These are phyloP conservation scores for Plicaturopsis crispa DNA, from an alignment of 768 basidiomycete genomes.

Conservation along the genomic window DNA sequence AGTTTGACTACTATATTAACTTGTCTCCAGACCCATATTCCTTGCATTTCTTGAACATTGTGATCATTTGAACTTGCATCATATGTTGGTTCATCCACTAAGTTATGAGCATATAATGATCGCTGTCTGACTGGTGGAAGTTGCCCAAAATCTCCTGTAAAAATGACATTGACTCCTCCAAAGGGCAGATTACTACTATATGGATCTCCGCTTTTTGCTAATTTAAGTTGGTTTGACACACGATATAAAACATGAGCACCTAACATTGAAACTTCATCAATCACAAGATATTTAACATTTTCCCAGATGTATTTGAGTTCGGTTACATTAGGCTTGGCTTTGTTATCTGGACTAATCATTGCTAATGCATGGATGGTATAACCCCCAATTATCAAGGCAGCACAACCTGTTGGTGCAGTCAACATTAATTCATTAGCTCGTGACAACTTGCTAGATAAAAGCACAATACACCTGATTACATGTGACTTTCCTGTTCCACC, in stretches of 20 bases:
- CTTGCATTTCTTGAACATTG: slow-evolving; percentile 11
- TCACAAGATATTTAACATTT: slow-evolving; percentile 10
- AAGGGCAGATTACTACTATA: slow-evolving; percentile 10
- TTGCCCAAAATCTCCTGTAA: slow-evolving; percentile 22
- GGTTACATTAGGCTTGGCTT: slow-evolving; percentile 4
- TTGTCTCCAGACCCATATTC: neutral
- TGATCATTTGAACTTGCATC: slow-evolving; percentile 7
- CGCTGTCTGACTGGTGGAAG: slow-evolving; percentile 13
- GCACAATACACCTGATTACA: slow-evolving; percentile 14
- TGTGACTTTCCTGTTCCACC: slow-evolving; percentile 24
- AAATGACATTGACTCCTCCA: slow-evolving; percentile 24
- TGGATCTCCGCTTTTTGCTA: neutral
- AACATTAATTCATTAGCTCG: slow-evolving; percentile 8
- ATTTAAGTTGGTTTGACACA: slow-evolving; percentile 7
- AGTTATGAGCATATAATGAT: slow-evolving; percentile 11
- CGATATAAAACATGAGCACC: slow-evolving; percentile 13
- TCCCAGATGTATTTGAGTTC: slow-evolving; percentile 10
- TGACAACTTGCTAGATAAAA: slow-evolving; percentile 8
- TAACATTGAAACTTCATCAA: slow-evolving; percentile 16
- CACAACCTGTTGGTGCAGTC: slow-evolving; percentile 22
- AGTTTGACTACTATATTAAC: slow-evolving; percentile 7
- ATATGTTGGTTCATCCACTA: slow-evolving; percentile 5
- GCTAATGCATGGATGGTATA: slow-evolving; percentile 21
- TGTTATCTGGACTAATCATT: slow-evolving; percentile 8
- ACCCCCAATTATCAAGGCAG: slow-evolving; percentile 18